phyloP scores from a whole-genome alignment of 129 eudicot genomes.

The Pulicaria dysenterica region DNA sequence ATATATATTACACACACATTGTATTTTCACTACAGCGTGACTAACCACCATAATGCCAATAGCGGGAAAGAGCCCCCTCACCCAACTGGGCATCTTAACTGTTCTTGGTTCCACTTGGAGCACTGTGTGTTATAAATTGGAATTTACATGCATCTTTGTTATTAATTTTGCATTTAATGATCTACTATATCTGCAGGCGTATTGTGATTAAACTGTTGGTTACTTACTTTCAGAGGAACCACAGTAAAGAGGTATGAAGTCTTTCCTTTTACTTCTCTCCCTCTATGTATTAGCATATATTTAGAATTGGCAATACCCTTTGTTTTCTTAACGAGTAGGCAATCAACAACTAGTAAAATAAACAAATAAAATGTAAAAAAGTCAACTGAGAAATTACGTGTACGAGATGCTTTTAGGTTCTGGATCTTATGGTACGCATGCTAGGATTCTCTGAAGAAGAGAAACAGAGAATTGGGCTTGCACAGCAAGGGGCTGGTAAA shows the following conservation, averaged over 20 bases:
- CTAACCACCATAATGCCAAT: conserved; percentile 1
- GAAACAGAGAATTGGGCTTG: conserved; percentile 90
- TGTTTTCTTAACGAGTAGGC: background rate
- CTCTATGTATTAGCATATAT: background rate
- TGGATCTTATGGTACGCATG: conserved; percentile 99
- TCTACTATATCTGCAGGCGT: conserved; percentile 67
- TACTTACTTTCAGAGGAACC: conserved; percentile 99
- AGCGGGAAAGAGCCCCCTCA: background rate
- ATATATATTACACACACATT: no score
- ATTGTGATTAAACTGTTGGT: conserved; percentile 96
- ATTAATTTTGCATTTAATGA: conserved; percentile 9
- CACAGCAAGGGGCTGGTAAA: conserved; percentile 93
- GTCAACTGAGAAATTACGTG: background rate
- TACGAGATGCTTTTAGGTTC: conserved; percentile 54
- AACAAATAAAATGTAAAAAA: background rate
- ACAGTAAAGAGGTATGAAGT: conserved; percentile 85
- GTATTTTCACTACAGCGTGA: background rate
- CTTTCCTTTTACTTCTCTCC: background rate
- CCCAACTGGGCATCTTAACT: background rate
- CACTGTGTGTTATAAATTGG: background rate
- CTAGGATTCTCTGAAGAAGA: conserved; percentile 97
- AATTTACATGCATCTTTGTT: conserved; percentile 3
- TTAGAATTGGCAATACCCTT: background rate
- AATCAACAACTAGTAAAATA: background rate
- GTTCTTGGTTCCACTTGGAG: background rate